These are phyloP conservation scores for Marasmius sp. DNA, from an alignment of 1,284 basidiomycete species.

Conservation along the genomic window DNA sequence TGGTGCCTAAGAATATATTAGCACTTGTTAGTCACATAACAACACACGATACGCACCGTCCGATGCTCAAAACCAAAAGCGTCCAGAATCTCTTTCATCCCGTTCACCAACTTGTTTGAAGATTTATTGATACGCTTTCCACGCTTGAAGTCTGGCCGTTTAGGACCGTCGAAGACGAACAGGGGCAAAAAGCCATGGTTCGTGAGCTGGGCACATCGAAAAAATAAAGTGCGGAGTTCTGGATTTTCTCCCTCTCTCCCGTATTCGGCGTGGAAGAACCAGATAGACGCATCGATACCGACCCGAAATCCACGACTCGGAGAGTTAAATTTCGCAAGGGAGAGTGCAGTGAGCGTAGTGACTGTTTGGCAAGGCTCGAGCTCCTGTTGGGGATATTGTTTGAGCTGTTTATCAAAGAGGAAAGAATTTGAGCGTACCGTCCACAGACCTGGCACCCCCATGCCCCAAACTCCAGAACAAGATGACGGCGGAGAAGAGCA, in stretches of 20 bases:
- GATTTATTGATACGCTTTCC: constrained; percentile 68
- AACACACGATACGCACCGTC: constrained; percentile 47
- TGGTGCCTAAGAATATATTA: constrained; percentile 58
- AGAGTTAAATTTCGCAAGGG: constrained; percentile 67
- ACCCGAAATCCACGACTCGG: constrained; percentile 68
- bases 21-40: not conserved
- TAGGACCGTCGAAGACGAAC: constrained; percentile 94
- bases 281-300: constrained; percentile 80
- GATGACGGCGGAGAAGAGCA: too few relatives aligned
- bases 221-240: constrained; percentile 73
- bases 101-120: constrained; percentile 59
- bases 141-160: constrained; percentile 81
- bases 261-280: constrained; percentile 79
- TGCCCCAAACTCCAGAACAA: constrained; percentile 13
- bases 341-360: constrained; percentile 67
- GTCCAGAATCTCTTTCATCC: constrained; percentile 82
- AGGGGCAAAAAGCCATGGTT: constrained; percentile 81
- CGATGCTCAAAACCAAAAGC: constrained; percentile 89
- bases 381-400: constrained; percentile 38
- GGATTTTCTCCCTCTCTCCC: constrained; percentile 79
- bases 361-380: constrained; percentile 60
- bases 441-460: constrained; percentile 53
- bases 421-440: constrained; percentile 23
- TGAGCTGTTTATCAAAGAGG: too few relatives aligned
- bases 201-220: constrained; percentile 73